A percentile compares a stretch with the other conserved stretches of the same genome.
Conservation (phyloP, 768 basidiomycete species). For the Tephrocybe rancida region DNA sequence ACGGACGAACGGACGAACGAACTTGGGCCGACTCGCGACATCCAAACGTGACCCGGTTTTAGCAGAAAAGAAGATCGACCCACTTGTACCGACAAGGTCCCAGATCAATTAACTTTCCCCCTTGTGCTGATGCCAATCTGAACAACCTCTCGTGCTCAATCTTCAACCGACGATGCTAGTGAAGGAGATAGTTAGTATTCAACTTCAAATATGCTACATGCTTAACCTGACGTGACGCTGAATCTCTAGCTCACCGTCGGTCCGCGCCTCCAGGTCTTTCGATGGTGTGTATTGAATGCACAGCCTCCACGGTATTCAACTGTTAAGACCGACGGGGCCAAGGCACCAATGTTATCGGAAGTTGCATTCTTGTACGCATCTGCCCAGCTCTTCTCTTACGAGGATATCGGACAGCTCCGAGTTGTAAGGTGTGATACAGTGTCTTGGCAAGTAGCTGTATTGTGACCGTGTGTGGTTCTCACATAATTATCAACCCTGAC, state of each 20-base stretch:
- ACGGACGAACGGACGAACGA: background rate
- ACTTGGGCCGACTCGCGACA: background rate
- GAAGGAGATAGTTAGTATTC: too few species aligned
- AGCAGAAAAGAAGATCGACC: background rate
- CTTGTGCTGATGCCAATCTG: background rate
- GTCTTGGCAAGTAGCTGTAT: background rate
- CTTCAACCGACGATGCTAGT: background rate
- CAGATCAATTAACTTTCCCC: background rate
- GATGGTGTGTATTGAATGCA: background rate
- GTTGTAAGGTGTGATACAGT: background rate
- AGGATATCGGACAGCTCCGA: background rate
- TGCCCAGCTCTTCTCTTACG: background rate
- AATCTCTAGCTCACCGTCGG: slow-evolving; percentile 10
- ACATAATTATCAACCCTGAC: background rate
- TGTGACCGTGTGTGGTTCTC: background rate
- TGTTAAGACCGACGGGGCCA: too few species aligned
- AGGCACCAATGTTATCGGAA: too few species aligned
- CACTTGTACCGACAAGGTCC: background rate
- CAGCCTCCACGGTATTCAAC: background rate
- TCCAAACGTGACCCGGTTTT: too few species aligned
- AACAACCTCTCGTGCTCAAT: background rate
- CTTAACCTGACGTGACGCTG: background rate
- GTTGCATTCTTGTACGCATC: background rate
- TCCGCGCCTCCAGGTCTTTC: background rate
- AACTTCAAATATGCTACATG: background rate